Percentiles rank a stretch among this genome's conserved stretches.
Conservation (phyloP, 495 filamentous ascomycete species). For the Penicillium roqueforti region DNA sequence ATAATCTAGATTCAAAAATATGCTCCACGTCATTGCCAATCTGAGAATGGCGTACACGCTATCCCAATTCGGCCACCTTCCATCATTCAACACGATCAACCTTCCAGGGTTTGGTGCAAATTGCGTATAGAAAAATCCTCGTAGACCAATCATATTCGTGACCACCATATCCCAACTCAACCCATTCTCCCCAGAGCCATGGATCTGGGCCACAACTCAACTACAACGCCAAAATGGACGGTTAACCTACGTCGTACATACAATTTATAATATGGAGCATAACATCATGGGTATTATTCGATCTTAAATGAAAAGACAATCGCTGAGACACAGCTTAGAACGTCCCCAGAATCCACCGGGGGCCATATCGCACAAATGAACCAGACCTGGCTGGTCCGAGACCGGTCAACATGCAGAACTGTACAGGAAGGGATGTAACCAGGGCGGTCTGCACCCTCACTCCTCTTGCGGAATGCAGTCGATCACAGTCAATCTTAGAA, state of each 20-base stretch:
- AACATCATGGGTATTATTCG: constrained; percentile 30
- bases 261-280: constrained; percentile 7
- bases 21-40: constrained; percentile 2
- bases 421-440: constrained; percentile 16
- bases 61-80: background rate
- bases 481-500: constrained; percentile 10
- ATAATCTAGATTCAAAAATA: too few species aligned
- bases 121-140: background rate
- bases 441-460: constrained; percentile 2
- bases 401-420: constrained; percentile 9
- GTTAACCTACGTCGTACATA: background rate
- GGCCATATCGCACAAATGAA: constrained; percentile 7
- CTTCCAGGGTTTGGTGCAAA: background rate
- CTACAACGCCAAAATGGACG: background rate
- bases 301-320: constrained; percentile 25
- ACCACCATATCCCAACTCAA: background rate
- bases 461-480: constrained; percentile 6
- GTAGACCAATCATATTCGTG: background rate
- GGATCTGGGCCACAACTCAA: background rate
- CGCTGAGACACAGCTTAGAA: constrained; percentile 49
- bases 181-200: background rate
- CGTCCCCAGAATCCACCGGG: constrained; percentile 29
- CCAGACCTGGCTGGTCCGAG: constrained; percentile 6
- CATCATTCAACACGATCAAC: constrained; percentile 4
- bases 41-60: constrained; percentile 2